Evolutionary conservation across 768 basidiomycete genomes (phyloP).

Genomic region (Coprinopsis marcescibilis): DNA sequence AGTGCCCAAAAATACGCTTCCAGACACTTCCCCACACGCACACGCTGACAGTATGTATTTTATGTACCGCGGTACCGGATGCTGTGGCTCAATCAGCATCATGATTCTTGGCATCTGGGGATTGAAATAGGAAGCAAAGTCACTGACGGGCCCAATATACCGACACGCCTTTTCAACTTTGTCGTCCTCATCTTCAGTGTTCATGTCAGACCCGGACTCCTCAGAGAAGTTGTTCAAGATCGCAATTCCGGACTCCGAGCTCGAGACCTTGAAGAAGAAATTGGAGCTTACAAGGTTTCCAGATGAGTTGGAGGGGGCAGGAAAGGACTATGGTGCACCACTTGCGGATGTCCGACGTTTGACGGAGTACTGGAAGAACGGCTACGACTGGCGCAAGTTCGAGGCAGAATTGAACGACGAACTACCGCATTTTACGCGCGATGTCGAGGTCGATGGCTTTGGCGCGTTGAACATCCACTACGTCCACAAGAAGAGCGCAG

Average conservation of each 20-base stretch:
- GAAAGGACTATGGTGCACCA: conserved; percentile 48
- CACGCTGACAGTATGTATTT: too few relatives aligned
- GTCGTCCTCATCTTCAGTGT: too few relatives aligned
- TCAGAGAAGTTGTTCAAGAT: conserved; percentile 43
- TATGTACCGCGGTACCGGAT: too few relatives aligned
- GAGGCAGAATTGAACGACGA: conserved; percentile 47
- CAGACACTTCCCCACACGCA: too few relatives aligned
- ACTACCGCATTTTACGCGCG: conserved; percentile 51
- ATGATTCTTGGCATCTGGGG: too few relatives aligned
- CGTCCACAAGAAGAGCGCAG: conserved; percentile 45
- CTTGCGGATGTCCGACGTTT: conserved; percentile 44
- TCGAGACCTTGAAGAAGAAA: conserved; percentile 39
- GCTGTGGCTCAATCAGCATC: too few relatives aligned
- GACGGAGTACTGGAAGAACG: conserved; percentile 14
- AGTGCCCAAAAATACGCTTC: too few relatives aligned
- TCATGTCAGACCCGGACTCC: too few relatives aligned
- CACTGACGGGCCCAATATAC: too few relatives aligned
- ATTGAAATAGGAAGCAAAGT: too few relatives aligned
- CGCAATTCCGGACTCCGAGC: conserved; percentile 34
- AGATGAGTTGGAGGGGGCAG: conserved; percentile 48
- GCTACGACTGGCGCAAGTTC: conserved; percentile 50
- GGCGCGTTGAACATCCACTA: conserved; percentile 49
- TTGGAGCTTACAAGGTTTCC: conserved; percentile 46
- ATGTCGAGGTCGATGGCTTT: conserved; percentile 42
- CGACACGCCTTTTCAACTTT: too few relatives aligned